Evolutionary conservation across 1,284 basidiomycete species (phyloP).

Genomic region (Boletus mariae): DNA sequence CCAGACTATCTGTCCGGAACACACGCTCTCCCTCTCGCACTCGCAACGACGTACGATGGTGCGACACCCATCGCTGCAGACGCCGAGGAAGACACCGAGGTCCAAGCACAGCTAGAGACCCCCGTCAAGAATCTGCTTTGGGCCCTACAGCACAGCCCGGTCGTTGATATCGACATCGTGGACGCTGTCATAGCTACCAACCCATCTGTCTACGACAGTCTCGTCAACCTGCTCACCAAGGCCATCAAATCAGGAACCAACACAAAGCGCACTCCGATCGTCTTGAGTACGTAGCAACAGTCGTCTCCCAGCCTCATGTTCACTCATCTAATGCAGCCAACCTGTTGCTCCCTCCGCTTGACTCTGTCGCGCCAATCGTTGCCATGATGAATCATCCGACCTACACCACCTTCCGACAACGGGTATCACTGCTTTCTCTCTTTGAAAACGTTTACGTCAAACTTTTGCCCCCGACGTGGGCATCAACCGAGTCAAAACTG

Average conservation of each 20-base stretch:
- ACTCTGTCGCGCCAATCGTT: constrained; percentile 65
- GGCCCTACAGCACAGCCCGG: constrained; percentile 58
- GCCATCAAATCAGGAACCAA: constrained; percentile 36
- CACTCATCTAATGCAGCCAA: constrained; percentile 53
- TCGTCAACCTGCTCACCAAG: constrained; percentile 72
- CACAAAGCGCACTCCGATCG: constrained; percentile 52
- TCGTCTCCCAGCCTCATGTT: constrained; percentile 6
- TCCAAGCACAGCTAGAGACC: constrained; percentile 13
- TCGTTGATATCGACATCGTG: constrained; percentile 68
- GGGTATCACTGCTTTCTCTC: constrained; percentile 73
- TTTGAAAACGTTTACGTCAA: constrained; percentile 73
- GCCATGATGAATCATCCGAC: constrained; percentile 72
- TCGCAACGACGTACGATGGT: constrained; percentile 53
- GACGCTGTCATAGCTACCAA: constrained; percentile 48
- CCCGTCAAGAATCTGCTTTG: constrained; percentile 47
- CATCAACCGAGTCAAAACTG: constrained; percentile 25
- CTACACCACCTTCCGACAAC: constrained; percentile 73
- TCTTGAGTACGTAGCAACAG: constrained; percentile 60
- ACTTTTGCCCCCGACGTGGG: constrained; percentile 76
- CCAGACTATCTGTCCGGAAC: constrained; percentile 38
- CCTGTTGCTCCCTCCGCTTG: constrained; percentile 80
- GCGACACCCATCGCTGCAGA: constrained; percentile 39
- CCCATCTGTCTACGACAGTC: constrained; percentile 56
- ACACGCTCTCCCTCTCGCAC: constrained; percentile 45
- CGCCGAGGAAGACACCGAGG: constrained; percentile 14